Base-by-base conservation (phyloP, 176 grass and related monocot genomes). In the Lolium multiflorum region DNA sequence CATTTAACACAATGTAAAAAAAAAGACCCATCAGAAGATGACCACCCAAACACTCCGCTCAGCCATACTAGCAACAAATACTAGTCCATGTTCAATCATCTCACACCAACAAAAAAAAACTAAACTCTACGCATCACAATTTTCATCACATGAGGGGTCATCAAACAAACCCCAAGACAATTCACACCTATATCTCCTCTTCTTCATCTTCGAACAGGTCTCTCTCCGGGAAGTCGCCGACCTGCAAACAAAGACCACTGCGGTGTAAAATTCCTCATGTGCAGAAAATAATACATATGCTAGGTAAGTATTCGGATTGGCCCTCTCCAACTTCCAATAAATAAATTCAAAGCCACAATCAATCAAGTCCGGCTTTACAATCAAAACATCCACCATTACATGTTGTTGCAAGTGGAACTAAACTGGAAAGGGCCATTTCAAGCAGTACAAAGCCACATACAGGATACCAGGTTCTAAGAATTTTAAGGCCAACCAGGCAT, bases 201-300 rank as follows among this genome's bases (percentile, higher is more conserved):
- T 98, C 92, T 71, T 98, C 95, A 49, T 98, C 95, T 83, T 98
- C 96, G 46, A 98, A 98, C 46, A 84, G 96, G 82, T 98, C 96
- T 81, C 94, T 92, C 84, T 98, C 96, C 5, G 90, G 96, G 55
- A 91, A 96, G 84, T 92, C 88, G 0, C 96, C 96, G 43, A 96
- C 88, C 96, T 98, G 88, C 73, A 59, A 63, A 85, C 11, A 6
- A 8, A 52, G 25, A 65, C 62, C 62, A 43, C 31, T 63, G 47
- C 18, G 59, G 0, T 70, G 46, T 46, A 71, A 87, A 54, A 78
- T 25, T 38, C 59, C 60, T 16, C 13, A 48, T 3, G 9, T 18
- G 16, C 62, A 28, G 61, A 4, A 24, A 65, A 31, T 65, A 25
- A 35, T 17, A 66, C 16, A 35, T 37, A 37, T 66, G 63, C 28